Evolutionary conservation across 345 rosid genomes (phyloP).

Genomic region (Brassica napus): DNA sequence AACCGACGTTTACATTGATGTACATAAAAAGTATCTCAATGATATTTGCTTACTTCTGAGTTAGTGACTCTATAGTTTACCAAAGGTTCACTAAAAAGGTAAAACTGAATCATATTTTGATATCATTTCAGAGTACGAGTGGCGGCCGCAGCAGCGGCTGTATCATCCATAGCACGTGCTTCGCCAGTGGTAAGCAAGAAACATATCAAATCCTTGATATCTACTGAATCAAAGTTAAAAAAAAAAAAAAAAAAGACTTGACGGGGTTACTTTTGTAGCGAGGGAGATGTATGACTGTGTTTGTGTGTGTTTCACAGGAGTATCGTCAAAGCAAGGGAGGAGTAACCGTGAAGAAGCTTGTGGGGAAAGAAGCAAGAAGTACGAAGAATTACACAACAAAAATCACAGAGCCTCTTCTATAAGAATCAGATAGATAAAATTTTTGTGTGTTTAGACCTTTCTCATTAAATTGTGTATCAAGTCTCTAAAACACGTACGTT

Average conservation of each 20-base stretch:
- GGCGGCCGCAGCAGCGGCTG: conserved; percentile 71
- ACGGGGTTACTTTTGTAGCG: not conserved
- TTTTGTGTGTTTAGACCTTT: too few species aligned
- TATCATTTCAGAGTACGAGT: conserved; percentile 59
- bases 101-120: not conserved
- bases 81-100: not conserved
- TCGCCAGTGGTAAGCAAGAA: conserved; percentile 42
- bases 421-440: conserved; percentile 28
- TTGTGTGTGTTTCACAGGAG: conserved; percentile 28
- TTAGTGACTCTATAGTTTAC: too few species aligned
- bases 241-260: too few species aligned
- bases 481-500: too few species aligned
- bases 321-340: conserved; percentile 41
- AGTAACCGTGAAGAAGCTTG: conserved; percentile 32
- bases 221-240: too few species aligned
- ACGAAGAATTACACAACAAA: conserved; percentile 11
- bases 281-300: too few species aligned
- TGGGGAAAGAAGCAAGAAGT: conserved; percentile 26
- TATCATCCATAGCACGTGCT: conserved; percentile 50
- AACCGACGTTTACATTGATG: conserved; percentile 74
- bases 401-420: conserved; percentile 29
- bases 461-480: too few species aligned
- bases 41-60: not conserved
- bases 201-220: too few species aligned
- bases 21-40: conserved; percentile 65